phyloP scores from a whole-genome alignment of 805 yeast genomes.

The Candida cerambycidarum region DNA sequence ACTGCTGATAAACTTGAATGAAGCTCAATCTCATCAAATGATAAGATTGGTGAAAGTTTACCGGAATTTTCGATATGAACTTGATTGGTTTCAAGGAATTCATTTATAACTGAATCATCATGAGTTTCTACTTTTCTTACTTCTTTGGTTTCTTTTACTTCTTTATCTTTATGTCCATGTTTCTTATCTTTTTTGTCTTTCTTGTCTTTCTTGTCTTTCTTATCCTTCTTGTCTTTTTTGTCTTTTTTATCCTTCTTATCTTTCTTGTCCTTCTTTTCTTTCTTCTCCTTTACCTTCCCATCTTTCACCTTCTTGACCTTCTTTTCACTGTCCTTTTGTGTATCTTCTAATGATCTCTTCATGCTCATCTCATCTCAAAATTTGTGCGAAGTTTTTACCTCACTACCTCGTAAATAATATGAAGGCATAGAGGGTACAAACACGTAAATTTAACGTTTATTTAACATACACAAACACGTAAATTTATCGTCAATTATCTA shows the following conservation, averaged over 20 bases:
- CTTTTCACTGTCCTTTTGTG: conserved; percentile 10
- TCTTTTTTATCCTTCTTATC: conserved; percentile 19
- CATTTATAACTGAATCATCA: conserved; percentile 29
- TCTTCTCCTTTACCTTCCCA: conserved; percentile 5
- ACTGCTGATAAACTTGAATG: conserved; percentile 59
- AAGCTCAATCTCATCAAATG: conserved; percentile 59
- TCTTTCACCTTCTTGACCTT: conserved; percentile 9
- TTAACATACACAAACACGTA: too few species aligned
- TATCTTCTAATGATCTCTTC: conserved; percentile 17
- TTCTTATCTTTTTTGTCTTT: conserved; percentile 8
- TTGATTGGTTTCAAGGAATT: conserved; percentile 54
- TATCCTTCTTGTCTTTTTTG: conserved; percentile 12
- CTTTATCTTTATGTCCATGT: conserved; percentile 32
- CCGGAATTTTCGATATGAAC: conserved; percentile 67
- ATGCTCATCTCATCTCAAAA: conserved; percentile 13
- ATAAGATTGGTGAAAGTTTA: conserved; percentile 65
- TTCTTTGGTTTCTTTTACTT: conserved; percentile 1
- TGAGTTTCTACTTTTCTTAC: conserved; percentile 27
- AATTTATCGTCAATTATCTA: too few species aligned
- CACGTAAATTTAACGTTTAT: too few species aligned
- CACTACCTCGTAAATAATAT: too few species aligned
- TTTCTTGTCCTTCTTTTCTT: conserved; percentile 14
- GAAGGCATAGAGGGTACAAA: too few species aligned
- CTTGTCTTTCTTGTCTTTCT: conserved; percentile 18
- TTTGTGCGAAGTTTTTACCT: neutral